Conservation (phyloP, 495 filamentous ascomycete species). For the Schizothecium vesticola region DNA sequence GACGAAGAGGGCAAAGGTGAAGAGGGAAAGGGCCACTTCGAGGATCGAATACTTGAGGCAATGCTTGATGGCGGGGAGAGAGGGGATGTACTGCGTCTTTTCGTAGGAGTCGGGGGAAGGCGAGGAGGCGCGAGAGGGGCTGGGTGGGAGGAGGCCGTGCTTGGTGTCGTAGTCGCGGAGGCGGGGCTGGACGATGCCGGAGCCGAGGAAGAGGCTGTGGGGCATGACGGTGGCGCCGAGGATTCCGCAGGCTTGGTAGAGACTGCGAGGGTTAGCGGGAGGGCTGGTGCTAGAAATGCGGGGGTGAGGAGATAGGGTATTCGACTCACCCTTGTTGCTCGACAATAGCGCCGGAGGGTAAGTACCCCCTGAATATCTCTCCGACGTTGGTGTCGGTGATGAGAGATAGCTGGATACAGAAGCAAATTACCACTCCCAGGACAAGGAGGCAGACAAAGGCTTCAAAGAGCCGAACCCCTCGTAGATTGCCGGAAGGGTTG, state of each 20-base stretch:
- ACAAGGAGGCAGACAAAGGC: conserved; percentile 74
- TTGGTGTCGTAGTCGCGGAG: conserved; percentile 71
- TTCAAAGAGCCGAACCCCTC: conserved; percentile 71
- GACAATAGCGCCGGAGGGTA: conserved; percentile 72
- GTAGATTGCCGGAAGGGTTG: conserved; percentile 66
- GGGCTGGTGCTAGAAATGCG: too few relatives aligned
- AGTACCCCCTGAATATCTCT: conserved; percentile 77
- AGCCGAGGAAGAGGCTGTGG: conserved; percentile 85
- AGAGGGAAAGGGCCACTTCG: conserved; percentile 70
- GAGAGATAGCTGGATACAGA: conserved; percentile 80
- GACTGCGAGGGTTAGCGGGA: conserved; percentile 6
- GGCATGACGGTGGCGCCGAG: conserved; percentile 94
- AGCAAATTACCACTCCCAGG: conserved; percentile 81
- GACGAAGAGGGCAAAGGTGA: conserved; percentile 90
- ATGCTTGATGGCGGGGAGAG: conserved; percentile 66
- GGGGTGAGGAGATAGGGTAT: too few relatives aligned
- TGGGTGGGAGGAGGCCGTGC: conserved; percentile 48
- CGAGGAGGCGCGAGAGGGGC: conserved; percentile 20
- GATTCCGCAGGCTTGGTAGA: conserved; percentile 90
- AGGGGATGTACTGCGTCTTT: conserved; percentile 67
- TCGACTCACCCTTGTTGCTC: conserved; percentile 44
- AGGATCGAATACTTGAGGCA: conserved; percentile 78
- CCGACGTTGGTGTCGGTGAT: conserved; percentile 64
- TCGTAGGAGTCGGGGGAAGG: conserved; percentile 28
- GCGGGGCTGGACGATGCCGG: conserved; percentile 77